A percentile compares a stretch with the other conserved stretches of the same genome.
These are phyloP conservation scores for Epicoccum sorghinum DNA, from an alignment of 2,329 filamentous ascomycete genomes.

Conservation along the genomic window DNA sequence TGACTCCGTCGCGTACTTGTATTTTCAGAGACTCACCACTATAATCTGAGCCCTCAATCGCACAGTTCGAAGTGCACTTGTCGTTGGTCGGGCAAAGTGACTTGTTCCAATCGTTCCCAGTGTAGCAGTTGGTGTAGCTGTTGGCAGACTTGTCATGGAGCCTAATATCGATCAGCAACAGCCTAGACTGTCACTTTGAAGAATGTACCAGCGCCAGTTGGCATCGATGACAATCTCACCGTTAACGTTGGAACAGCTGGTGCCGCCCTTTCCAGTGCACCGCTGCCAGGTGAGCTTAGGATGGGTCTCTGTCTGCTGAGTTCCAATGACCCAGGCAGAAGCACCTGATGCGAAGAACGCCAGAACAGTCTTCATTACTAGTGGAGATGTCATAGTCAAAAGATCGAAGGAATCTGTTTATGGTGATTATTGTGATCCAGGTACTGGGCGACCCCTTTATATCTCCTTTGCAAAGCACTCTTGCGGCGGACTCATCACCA, in stretches of 20 bases:
- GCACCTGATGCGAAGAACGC: constrained; percentile 34
- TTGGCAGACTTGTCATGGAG: constrained; percentile 43
- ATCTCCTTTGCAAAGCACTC: not conserved
- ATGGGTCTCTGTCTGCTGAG: constrained; percentile 47
- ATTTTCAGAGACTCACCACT: constrained; percentile 1
- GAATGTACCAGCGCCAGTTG: constrained; percentile 51
- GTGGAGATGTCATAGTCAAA: constrained; percentile 30
- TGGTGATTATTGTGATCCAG: not conserved
- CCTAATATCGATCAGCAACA: constrained; percentile 16
- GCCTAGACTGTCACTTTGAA: not conserved
- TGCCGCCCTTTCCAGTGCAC: constrained; percentile 45
- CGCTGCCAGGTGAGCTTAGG: constrained; percentile 46
- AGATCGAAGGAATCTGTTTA: constrained; percentile 5
- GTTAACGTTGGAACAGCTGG: constrained; percentile 40
- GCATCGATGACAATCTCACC: constrained; percentile 49
- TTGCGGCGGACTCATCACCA: not conserved
- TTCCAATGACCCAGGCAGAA: constrained; percentile 24
- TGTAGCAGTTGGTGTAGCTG: constrained; percentile 49
- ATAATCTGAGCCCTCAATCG: constrained; percentile 50
- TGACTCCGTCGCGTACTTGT: too few species aligned
- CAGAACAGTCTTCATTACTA: constrained; percentile 26
- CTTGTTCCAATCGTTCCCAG: constrained; percentile 50
- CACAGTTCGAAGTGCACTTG: constrained; percentile 44
- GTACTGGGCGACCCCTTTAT: not conserved
- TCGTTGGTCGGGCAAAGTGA: constrained; percentile 43